Percentiles rank a stretch among this genome's conserved stretches.
Evolutionary conservation across 495 filamentous ascomycete genomes (phyloP).

Genomic region (Podospora didyma): DNA sequence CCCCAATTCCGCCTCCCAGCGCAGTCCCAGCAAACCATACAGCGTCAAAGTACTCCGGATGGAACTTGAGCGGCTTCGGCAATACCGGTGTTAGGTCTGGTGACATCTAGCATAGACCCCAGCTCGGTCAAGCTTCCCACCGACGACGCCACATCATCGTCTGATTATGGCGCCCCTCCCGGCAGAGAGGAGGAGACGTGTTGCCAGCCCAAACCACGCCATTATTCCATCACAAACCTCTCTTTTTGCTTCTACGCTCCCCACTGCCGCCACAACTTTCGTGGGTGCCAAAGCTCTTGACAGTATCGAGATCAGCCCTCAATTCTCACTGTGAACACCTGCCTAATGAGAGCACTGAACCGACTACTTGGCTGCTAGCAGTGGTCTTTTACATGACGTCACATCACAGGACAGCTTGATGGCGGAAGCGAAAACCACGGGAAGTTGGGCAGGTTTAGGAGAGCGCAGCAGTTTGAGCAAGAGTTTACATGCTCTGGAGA

Average conservation of each 20-base stretch:
- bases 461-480: no score
- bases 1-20: slow-evolving; percentile 24
- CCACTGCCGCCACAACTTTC: not conserved
- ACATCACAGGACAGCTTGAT: no score
- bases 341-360: not conserved
- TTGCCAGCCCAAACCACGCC: no score
- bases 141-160: no score
- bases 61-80: slow-evolving; percentile 33
- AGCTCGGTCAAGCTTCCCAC: no score
- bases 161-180: no score
- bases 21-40: slow-evolving; percentile 4
- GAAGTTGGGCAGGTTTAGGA: no score
- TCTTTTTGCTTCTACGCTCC: not conserved
- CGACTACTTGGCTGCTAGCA: not conserved
- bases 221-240: no score
- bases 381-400: not conserved
- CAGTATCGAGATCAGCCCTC: slow-evolving; percentile 7
- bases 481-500: no score
- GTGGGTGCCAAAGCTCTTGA: not conserved
- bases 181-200: no score
- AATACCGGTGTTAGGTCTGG: slow-evolving; percentile 27
- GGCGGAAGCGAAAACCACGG: no score
- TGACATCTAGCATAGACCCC: slow-evolving; percentile 9
- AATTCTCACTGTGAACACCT: not conserved
- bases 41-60: slow-evolving; percentile 25